A percentile compares a stretch with the other conserved stretches of the same genome.
These are phyloP conservation scores for Cercophora samala DNA, from an alignment of 495 filamentous ascomycete species.

Conservation along the genomic window DNA sequence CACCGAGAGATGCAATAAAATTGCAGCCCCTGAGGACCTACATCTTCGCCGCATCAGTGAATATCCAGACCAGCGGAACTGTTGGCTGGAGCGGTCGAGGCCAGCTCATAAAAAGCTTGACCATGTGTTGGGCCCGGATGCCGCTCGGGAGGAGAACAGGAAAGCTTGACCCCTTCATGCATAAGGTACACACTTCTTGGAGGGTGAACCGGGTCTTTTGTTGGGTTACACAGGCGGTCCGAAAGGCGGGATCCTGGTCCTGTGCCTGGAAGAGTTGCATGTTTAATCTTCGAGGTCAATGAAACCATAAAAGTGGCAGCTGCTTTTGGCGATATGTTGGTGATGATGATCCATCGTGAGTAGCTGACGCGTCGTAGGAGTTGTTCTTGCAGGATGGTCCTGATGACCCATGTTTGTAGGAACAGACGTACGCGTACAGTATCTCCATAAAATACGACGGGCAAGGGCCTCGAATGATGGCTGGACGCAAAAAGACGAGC, in stretches of 20 bases:
- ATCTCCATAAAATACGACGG: neutral
- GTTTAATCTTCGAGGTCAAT: neutral
- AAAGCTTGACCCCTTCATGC: neutral
- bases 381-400: too few species aligned
- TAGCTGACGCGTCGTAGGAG: neutral
- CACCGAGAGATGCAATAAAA: neutral
- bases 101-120: neutral
- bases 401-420: neutral
- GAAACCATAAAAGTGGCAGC: neutral
- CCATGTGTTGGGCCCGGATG: neutral
- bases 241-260: neutral
- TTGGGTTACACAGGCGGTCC: neutral
- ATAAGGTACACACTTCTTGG: neutral
- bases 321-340: neutral
- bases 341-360: neutral
- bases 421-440: neutral
- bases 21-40: neutral
- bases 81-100: neutral
- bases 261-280: neutral
- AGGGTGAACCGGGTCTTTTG: neutral
- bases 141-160: neutral
- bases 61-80: neutral
- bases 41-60: neutral
- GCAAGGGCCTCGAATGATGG: neutral
- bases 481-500: neutral